Evolutionary conservation across 352 stramenopile genomes (phyloP), one percentile per base, ranked within the genome.

Genomic region (Nothophytophthora sp.): DNA sequence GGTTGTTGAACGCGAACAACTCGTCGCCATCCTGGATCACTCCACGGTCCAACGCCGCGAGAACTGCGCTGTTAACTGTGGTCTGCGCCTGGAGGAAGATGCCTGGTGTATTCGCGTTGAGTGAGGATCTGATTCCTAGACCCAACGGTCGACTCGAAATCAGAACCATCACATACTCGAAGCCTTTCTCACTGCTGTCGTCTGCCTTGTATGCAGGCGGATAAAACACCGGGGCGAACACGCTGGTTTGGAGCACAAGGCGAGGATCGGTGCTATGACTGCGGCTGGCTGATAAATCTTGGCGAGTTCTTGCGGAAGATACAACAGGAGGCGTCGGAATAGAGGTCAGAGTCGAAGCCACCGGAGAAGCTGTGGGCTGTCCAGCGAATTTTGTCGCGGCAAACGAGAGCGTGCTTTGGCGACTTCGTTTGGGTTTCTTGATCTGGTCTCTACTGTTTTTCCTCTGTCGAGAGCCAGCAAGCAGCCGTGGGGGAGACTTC

Each of bases 131-230:
- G 23, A 90, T 63, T 19, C 73, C 74, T 8, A 93, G 60, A 18
- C 77, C 78, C n/a, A 91, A 57, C 24, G 80, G 78, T 15, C 79
- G 50, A 18, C 35, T 71, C 15, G 70, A 55, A 23, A 87, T 72
- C 25, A 91, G 40, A 10, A 88, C 34, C 58, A 93, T 80, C 27
- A 90, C 62, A 29, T 85, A 83, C 27, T 89, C 70, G 39, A 80
- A 76, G 7, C 72, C 42, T 37, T 60, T 47, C 20, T 74, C 65
- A 22, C 30, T 40, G 13, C 20, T 22, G 2, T 70, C 47, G 18
- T 49, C 51, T 35, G 39, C 35, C 3, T 56, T 43, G 38, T 76
- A 51, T 8, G 35, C 46, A 9, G 42, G 33, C 1, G 67, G 61
- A 19, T 66, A 63, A 41, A 68, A 60, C 19, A 40, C 45, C 29